phyloP scores from a whole-genome alignment of 1,139 yeast species.

The Citeromyces hawaiiensis region DNA sequence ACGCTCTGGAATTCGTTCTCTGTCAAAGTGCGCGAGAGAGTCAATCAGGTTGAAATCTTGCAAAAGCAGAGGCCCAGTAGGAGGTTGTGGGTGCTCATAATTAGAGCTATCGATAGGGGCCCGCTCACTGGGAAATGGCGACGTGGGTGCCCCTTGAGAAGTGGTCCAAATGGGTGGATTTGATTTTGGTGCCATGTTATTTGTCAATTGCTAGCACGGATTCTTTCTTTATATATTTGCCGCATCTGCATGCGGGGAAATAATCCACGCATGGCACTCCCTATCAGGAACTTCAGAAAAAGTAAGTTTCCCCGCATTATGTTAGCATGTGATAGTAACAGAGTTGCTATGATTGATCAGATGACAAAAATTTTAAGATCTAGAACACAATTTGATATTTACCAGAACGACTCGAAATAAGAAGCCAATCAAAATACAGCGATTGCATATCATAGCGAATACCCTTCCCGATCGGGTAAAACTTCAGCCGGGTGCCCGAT shows the following conservation, averaged over 20 bases:
- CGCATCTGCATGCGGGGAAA: neutral
- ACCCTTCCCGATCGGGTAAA: neutral
- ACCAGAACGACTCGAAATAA: neutral
- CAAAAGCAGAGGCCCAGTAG: conserved; percentile 61
- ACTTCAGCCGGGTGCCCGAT: neutral
- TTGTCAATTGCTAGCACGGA: neutral
- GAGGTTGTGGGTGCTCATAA: conserved; percentile 13
- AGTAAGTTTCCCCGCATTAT: neutral
- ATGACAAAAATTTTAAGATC: neutral
- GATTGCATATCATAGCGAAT: neutral
- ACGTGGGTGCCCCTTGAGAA: conserved; percentile 19
- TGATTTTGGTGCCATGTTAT: neutral
- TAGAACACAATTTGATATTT: neutral
- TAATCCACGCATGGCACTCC: neutral
- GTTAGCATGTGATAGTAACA: neutral
- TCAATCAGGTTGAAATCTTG: conserved; percentile 76
- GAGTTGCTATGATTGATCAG: neutral
- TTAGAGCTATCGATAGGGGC: conserved; percentile 14
- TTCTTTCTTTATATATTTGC: neutral
- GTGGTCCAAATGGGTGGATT: conserved; percentile 19
- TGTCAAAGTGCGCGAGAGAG: conserved; percentile 68
- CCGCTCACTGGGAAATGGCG: conserved; percentile 20
- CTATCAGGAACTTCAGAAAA: neutral
- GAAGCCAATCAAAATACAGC: neutral
- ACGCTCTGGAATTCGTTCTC: conserved; percentile 83